Evolutionary conservation across 768 basidiomycete species (phyloP).

Genomic region (Nidularia sp.): DNA sequence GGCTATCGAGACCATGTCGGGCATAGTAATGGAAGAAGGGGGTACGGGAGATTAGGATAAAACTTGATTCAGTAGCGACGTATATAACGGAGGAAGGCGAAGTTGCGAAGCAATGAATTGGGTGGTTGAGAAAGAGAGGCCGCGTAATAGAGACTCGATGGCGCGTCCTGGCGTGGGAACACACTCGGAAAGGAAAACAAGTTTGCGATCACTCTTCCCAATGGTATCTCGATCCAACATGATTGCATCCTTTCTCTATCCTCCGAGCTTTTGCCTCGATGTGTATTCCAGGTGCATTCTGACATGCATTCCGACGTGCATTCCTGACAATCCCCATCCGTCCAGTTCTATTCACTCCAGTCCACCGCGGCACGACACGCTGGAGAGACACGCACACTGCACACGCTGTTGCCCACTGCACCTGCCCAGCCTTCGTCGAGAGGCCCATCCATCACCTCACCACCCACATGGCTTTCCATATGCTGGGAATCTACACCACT

Average conservation of each 20-base stretch:
- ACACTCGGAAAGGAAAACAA: not conserved
- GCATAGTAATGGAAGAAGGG: slow-evolving; percentile 17
- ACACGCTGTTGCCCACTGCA: too few species aligned
- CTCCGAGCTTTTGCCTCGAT: slow-evolving; percentile 32
- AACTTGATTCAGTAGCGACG: slow-evolving; percentile 8
- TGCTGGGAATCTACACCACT: too few species aligned
- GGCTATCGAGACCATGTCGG: slow-evolving; percentile 31
- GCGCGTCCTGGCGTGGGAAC: slow-evolving; percentile 38
- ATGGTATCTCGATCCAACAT: not conserved
- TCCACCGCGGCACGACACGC: too few species aligned
- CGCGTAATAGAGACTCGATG: slow-evolving; percentile 36
- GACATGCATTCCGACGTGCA: too few species aligned
- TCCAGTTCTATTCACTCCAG: too few species aligned
- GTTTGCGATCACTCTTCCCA: not conserved
- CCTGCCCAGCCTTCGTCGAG: too few species aligned
- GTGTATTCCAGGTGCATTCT: too few species aligned
- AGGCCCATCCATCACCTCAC: too few species aligned
- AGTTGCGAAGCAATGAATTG: not conserved
- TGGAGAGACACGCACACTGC: too few species aligned
- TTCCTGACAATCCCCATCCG: too few species aligned
- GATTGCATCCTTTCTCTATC: slow-evolving; percentile 9
- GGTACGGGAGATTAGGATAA: slow-evolving; percentile 8
- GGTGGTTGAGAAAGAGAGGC: slow-evolving; percentile 22
- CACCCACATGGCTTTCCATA: too few species aligned
- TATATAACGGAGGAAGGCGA: slow-evolving; percentile 22